Evolutionary conservation across 2,329 filamentous ascomycete species (phyloP), one percentile per base, ranked within the genome.

Genomic region (Leptographium radiaticola): DNA sequence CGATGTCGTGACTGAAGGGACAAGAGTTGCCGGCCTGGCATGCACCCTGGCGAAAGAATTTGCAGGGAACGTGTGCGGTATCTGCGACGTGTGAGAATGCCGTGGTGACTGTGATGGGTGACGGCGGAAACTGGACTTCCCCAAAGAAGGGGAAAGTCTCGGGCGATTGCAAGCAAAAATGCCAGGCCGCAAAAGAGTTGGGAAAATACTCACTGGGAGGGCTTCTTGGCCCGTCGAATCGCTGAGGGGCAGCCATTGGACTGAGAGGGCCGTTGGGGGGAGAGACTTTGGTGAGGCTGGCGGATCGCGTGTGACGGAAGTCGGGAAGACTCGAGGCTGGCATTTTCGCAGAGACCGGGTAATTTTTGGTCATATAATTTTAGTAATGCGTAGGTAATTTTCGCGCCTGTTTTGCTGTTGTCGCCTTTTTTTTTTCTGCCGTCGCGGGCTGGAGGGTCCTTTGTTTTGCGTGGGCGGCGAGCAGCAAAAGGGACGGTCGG

Each of bases 41-140:
- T 64, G 89, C 84, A 67, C 91, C 90, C 73, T 95, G 89, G 53
- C 89, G 84, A 71, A 93, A 98, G 85, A 98, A 98, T 77, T 97
- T 97, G 86, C 93, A 98, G 42, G 93, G 93, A 46, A 98, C 93
- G 73, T 97, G 93, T 58, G 90, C 86, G 18, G 93, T 95, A 70
- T 95, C 91, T 96, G 59, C 53, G 25, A 25, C 25, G 18, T 42
- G 6, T 31, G 44, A 51, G 48, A 48, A 25, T 25, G 25, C 25
- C 5, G 25, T 25, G 25, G 25, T 25, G 25, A 25, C 3, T 25
- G 25, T 25, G 25, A 25, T 25, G 25, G 25, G 25, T 25, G 25
- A 25, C 25, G 25, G 25, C 25, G 25, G 25, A 5, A 25, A 25
- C 25, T 25, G 25, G 25, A 25, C 5, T 25, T 25, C 25, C 5